Evolutionary conservation across 495 filamentous ascomycete genomes (phyloP).

Genomic region (Aspergillus diversus): DNA sequence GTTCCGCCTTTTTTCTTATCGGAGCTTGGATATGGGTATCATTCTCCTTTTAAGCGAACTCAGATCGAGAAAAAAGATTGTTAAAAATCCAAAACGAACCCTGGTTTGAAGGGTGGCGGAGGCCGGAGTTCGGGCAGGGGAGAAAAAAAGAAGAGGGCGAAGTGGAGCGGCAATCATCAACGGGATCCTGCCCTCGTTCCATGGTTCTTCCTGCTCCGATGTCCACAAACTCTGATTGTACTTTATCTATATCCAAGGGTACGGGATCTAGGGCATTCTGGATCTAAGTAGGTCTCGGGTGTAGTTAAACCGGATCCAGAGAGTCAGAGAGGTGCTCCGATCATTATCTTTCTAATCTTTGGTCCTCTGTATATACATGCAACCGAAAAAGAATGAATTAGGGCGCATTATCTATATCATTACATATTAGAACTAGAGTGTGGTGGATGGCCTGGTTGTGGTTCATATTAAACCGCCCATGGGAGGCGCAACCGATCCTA

Average conservation of each 20-base stretch:
- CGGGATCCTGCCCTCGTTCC: neutral
- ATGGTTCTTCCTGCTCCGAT: neutral
- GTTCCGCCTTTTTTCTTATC: neutral
- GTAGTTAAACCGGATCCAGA: no score
- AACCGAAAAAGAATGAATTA: no score
- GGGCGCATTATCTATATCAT: neutral
- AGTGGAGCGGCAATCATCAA: constrained; percentile 5
- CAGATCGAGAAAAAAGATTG: neutral
- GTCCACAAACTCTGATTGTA: neutral
- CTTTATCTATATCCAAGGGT: neutral
- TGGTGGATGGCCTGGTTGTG: neutral
- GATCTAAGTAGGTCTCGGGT: no score
- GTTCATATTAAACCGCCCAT: neutral
- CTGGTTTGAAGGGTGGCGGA: neutral
- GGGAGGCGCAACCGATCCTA: neutral
- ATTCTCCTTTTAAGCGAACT: neutral
- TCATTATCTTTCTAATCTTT: no score
- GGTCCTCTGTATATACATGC: no score
- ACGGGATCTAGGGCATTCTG: no score
- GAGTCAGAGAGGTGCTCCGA: no score
- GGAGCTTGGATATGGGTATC: neutral
- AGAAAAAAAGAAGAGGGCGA: constrained; percentile 2
- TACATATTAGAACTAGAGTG: neutral
- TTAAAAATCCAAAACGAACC: neutral
- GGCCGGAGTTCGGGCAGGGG: constrained; percentile 3